Percentiles rank a stretch among this genome's conserved stretches.
phyloP scores from a whole-genome alignment of 441 rosid genomes.

The Euphorbia schlechtendalii region DNA sequence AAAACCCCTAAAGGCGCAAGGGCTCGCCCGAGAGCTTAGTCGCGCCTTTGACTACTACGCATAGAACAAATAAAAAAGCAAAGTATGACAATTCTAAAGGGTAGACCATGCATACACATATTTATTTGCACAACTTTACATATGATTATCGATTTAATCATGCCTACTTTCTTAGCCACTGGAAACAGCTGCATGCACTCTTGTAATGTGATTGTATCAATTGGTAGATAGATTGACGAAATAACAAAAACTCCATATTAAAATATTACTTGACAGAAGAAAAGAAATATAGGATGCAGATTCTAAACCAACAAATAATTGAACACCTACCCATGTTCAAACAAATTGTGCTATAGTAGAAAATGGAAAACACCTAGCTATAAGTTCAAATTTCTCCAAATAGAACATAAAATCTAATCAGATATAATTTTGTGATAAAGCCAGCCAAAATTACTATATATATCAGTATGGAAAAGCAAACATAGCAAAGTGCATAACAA shows the following conservation, averaged over 20 bases:
- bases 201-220: background rate
- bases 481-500: background rate
- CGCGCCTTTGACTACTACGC: too few species aligned
- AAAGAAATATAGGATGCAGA: background rate
- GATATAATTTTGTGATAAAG: background rate
- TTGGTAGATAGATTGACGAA: too few species aligned
- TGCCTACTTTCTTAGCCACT: background rate
- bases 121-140: background rate
- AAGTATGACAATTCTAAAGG: background rate
- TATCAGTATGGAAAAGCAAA: background rate
- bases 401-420: background rate
- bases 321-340: background rate
- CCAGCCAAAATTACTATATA: background rate
- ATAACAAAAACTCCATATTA: background rate
- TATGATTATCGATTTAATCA: background rate
- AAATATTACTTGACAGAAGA: background rate
- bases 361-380: background rate
- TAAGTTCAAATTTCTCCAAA: conserved; percentile 1
- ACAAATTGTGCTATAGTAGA: background rate
- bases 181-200: background rate
- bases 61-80: background rate
- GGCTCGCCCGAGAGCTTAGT: too few species aligned
- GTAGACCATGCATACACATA: background rate
- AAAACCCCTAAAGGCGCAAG: too few species aligned
- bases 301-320: background rate